Conservation (phyloP, 768 basidiomycete genomes). For the Leccinum rimulosum region DNA sequence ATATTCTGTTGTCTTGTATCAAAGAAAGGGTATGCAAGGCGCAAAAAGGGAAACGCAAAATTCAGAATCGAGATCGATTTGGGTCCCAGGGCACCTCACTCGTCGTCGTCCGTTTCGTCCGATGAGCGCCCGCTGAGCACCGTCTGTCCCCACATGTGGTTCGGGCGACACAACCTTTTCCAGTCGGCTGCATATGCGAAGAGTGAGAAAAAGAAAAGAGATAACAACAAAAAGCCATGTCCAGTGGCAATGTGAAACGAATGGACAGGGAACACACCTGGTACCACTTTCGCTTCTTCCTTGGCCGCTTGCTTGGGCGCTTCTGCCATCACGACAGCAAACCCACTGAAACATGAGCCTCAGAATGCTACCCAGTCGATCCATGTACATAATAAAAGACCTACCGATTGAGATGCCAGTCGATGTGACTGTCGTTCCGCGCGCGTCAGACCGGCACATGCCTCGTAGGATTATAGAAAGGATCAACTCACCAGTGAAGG, state of each 20-base stretch:
- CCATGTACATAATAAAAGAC: background rate
- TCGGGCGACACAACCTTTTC: conserved; percentile 15
- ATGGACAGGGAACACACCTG: conserved; percentile 15
- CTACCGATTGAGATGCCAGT: conserved; percentile 31
- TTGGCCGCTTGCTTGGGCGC: conserved; percentile 4
- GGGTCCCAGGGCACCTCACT: background rate
- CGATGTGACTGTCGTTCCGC: conserved; percentile 23
- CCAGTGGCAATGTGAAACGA: background rate
- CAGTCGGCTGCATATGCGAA: conserved; percentile 17
- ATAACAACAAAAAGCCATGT: background rate
- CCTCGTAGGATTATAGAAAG: background rate
- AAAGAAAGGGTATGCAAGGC: background rate
- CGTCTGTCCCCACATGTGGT: conserved; percentile 1
- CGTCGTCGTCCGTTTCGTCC: background rate
- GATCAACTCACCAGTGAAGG: conserved; percentile 38
- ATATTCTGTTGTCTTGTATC: background rate
- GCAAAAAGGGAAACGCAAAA: background rate
- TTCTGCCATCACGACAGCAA: conserved; percentile 32
- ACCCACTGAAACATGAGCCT: conserved; percentile 16
- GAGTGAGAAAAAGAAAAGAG: background rate
- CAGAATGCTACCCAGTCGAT: background rate
- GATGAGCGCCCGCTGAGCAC: background rate
- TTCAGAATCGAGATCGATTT: background rate
- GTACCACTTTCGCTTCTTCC: conserved; percentile 15
- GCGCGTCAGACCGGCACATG: background rate